Evolutionary conservation across 1,284 basidiomycete species (phyloP).

Genomic region (Cutaneotrichosporon sp.): DNA sequence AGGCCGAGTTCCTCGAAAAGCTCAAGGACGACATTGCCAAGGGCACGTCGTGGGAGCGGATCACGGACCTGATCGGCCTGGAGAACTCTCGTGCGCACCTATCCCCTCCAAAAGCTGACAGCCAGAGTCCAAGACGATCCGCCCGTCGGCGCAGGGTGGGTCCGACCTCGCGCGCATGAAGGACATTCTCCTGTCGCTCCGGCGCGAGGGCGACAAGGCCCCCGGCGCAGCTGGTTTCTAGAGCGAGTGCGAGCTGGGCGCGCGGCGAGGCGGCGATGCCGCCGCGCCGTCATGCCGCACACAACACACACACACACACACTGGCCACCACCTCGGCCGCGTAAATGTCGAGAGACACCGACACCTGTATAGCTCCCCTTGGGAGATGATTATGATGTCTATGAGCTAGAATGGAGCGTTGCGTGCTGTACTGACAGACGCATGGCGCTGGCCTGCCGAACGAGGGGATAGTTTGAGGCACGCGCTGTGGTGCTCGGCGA

Average conservation of each 20-base stretch:
- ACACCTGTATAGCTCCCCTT: slow-evolving; percentile 3
- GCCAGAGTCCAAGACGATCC: slow-evolving; percentile 83
- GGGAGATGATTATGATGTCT: slow-evolving; percentile 3
- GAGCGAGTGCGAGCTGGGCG: not conserved
- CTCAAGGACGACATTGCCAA: slow-evolving; percentile 72
- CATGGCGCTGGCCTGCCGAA: too few relatives aligned
- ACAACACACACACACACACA: too few relatives aligned
- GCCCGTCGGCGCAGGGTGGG: slow-evolving; percentile 77
- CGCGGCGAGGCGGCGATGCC: not conserved
- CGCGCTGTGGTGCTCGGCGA: too few relatives aligned
- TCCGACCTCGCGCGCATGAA: slow-evolving; percentile 86
- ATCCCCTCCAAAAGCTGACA: not conserved
- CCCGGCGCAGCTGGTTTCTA: slow-evolving; percentile 88
- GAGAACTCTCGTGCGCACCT: slow-evolving; percentile 69
- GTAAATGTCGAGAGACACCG: not conserved
- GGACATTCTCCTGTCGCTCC: slow-evolving; percentile 78
- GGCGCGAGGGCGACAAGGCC: slow-evolving; percentile 80
- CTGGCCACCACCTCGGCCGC: not conserved
- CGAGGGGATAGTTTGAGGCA: too few relatives aligned
- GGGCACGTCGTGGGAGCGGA: slow-evolving; percentile 95
- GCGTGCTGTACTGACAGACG: too few relatives aligned
- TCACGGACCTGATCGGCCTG: slow-evolving; percentile 78
- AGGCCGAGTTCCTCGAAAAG: slow-evolving; percentile 70
- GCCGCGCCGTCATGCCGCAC: not conserved
- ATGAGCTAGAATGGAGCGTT: not conserved